phyloP scores from a whole-genome alignment of 176 grass and related monocot species.

The Musa itinerans region DNA sequence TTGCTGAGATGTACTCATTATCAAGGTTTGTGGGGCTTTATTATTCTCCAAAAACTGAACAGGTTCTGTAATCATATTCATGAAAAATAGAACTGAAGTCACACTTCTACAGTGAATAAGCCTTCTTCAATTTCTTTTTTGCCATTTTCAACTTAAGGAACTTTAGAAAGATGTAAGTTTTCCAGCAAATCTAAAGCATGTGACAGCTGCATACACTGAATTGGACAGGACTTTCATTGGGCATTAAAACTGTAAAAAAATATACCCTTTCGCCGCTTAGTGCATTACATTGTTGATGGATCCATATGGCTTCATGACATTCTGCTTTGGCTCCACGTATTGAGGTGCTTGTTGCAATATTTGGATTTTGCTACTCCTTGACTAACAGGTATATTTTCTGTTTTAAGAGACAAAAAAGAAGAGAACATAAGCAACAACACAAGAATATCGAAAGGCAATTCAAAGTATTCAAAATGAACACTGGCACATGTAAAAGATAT shows the following conservation, averaged over 20 bases:
- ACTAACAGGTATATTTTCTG: neutral
- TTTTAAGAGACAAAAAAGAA: neutral
- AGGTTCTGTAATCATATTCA: neutral
- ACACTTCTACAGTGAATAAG: neutral
- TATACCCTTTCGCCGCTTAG: neutral
- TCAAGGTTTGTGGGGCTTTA: neutral
- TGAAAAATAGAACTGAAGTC: neutral
- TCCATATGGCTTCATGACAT: neutral
- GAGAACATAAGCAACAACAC: neutral
- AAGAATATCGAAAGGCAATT: neutral
- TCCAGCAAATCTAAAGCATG: neutral
- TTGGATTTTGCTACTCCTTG: neutral
- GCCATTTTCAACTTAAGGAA: neutral
- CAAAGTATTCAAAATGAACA: neutral
- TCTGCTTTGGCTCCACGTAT: neutral
- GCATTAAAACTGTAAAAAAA: neutral
- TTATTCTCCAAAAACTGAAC: neutral
- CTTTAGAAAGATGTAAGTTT: neutral
- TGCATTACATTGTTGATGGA: neutral
- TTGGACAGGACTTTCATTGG: no score
- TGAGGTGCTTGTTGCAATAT: neutral
- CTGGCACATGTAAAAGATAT: no score
- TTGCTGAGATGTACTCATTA: conserved; percentile 10
- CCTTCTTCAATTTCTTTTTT: neutral
- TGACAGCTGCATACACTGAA: neutral